These are phyloP conservation scores for Capsicum pubescens DNA, from an alignment of 257 asterid species.

Conservation along the genomic window DNA sequence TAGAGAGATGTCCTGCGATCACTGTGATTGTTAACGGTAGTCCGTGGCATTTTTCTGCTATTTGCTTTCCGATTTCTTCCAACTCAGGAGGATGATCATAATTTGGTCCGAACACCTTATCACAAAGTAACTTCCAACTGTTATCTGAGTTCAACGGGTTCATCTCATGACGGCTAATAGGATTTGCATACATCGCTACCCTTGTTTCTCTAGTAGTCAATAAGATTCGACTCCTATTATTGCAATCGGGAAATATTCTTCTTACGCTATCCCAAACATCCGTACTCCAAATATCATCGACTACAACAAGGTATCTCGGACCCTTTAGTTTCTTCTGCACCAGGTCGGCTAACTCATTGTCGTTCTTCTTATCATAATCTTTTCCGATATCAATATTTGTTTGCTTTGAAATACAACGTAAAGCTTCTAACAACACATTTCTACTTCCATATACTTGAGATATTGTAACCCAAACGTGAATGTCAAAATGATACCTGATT, in stretches of 20 bases:
- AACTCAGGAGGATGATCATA: background rate
- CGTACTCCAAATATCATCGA: constrained; percentile 28
- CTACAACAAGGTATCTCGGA: constrained; percentile 14
- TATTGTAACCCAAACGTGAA: constrained; percentile 23
- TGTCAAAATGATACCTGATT: constrained; percentile 5
- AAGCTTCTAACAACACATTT: constrained; percentile 5
- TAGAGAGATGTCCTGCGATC: constrained; percentile 14
- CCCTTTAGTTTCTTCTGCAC: background rate
- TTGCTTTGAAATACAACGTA: background rate
- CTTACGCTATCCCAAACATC: background rate
- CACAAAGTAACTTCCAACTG: constrained; percentile 23
- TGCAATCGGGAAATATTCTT: background rate
- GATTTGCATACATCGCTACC: background rate
- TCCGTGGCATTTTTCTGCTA: constrained; percentile 19
- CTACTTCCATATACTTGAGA: background rate
- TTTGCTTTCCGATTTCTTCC: background rate
- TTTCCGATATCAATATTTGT: accelerated
- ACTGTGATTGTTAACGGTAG: constrained; percentile 22
- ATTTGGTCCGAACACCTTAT: background rate
- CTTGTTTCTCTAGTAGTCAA: constrained; percentile 16
- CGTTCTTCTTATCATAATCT: background rate
- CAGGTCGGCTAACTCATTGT: background rate
- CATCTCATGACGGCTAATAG: background rate
- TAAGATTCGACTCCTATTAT: constrained; percentile 26
- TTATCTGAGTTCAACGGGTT: background rate